Evolutionary conservation across 352 stramenopile genomes (phyloP).

Genomic region (Pseudoperonospora humuli): DNA sequence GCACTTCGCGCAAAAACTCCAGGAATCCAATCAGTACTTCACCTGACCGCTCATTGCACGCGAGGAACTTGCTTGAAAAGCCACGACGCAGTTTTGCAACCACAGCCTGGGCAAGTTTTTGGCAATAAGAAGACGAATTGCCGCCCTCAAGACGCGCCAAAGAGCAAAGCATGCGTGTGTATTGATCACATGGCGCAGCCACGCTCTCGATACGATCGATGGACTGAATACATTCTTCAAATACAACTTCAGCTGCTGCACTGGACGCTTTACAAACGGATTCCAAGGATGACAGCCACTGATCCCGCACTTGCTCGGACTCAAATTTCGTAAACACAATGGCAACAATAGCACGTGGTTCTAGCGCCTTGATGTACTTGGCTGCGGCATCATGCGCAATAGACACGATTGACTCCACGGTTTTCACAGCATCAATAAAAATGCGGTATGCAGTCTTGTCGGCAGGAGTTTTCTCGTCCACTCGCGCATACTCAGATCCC

Average conservation of each 20-base stretch:
- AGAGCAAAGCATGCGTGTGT: slow-evolving; percentile 59
- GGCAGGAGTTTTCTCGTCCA: slow-evolving; percentile 21
- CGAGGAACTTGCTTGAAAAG: slow-evolving; percentile 77
- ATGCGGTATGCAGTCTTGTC: slow-evolving; percentile 61
- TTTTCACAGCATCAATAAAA: slow-evolving; percentile 80
- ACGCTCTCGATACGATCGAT: slow-evolving; percentile 58
- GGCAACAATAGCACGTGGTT: slow-evolving; percentile 37
- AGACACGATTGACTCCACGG: slow-evolving; percentile 67
- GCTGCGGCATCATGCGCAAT: slow-evolving; percentile 54
- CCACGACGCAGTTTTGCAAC: slow-evolving; percentile 53
- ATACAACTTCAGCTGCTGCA: slow-evolving; percentile 37
- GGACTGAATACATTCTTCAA: slow-evolving; percentile 62
- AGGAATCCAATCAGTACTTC: slow-evolving; percentile 71
- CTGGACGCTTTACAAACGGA: slow-evolving; percentile 52
- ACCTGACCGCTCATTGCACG: slow-evolving; percentile 54
- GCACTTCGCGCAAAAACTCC: slow-evolving; percentile 68
- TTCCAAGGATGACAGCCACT: slow-evolving; percentile 78
- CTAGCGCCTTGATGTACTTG: slow-evolving; percentile 51
- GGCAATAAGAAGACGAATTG: slow-evolving; percentile 36
- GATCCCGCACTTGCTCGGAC: slow-evolving; percentile 73
- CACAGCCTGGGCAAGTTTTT: slow-evolving; percentile 41
- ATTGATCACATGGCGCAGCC: slow-evolving; percentile 56
- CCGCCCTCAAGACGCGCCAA: slow-evolving; percentile 52
- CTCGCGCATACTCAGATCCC: slow-evolving; percentile 53
- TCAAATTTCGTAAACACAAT: slow-evolving; percentile 54